Base-by-base conservation (phyloP, 805 yeast species). In the Starmerella apicola region DNA sequence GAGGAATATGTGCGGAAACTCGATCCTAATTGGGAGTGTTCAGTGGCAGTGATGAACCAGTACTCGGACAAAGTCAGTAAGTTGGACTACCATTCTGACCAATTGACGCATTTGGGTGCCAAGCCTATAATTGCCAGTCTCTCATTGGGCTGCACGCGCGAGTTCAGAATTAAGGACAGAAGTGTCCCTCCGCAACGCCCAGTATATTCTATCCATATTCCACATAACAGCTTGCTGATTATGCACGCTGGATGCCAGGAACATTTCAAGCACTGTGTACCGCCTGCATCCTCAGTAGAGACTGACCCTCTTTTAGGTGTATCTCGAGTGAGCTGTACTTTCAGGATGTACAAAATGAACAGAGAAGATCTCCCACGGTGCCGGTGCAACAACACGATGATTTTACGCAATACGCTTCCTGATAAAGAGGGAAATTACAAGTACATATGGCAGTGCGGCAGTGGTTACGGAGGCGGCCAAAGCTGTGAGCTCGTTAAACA, bases 211-310 rank as follows among this genome's bases (percentile, higher is more conserved):
- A 63, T 78, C 1, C 78, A 75, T n/a, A 52, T 78, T 3, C 79
- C 82, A 0, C 85, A 81, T 54, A 81, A 81, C 51, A 67, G 81
- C 7, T 55, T 81, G 28, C 51, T 81, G 2, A 58, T 81, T 2
- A 81, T 81, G 93, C 75, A 77, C 43, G 79, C 83, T 1, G 84
- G 83, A 0, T 76, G 81, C 45, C 94, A 81, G 54, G 94, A 81
- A 47, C 72, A 71, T 37, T 81, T 60, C 54, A 79, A 75, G 51
- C 94, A 82, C 51, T 63, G 74, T 43, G 72, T 81, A 0, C 71
- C 71, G 4, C 63, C 74, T 1, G 57, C 66, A 30, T 35, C 44
- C 5, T 42, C 57, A 6, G 56, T 74, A 3, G 61, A 65, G 15
- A 47, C 60, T 0, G 78, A 78, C 46, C 67, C 70, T 0, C 56